Conservation (phyloP, 2,329 filamentous ascomycete genomes). For the Calonectria henricotiae region DNA sequence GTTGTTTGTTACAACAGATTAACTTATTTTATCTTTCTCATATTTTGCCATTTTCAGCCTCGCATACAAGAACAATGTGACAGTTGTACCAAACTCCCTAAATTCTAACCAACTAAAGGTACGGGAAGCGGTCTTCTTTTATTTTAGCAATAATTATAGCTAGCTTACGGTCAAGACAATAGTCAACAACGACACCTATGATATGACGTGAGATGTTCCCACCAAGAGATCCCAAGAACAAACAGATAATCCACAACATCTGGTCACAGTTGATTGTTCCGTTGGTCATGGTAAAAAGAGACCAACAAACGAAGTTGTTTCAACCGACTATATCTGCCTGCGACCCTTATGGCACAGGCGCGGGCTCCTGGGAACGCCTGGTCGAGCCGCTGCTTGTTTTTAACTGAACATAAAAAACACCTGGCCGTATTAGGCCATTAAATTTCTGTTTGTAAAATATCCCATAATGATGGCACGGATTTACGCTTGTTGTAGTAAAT, state of each 20-base stretch:
- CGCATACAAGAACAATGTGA: not conserved
- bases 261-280: not conserved
- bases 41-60: not conserved
- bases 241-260: not conserved
- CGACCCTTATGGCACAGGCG: too few species aligned
- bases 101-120: not conserved
- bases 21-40: not conserved
- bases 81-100: not conserved
- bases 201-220: not conserved
- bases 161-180: not conserved
- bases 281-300: too few species aligned
- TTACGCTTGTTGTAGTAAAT: too few species aligned
- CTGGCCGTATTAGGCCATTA: not conserved
- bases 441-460: not conserved
- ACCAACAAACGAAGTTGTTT: too few species aligned
- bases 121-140: not conserved
- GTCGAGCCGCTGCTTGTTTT: too few species aligned
- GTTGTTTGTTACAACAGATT: too few species aligned
- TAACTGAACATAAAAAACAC: not conserved
- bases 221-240: not conserved
- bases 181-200: not conserved
- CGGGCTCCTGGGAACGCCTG: too few species aligned
- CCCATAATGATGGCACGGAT: not conserved
- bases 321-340: too few species aligned
- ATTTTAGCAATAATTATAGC: not conserved